Conservation (phyloP, 75 land plant species). For the Ceratopteris richardii region DNA sequence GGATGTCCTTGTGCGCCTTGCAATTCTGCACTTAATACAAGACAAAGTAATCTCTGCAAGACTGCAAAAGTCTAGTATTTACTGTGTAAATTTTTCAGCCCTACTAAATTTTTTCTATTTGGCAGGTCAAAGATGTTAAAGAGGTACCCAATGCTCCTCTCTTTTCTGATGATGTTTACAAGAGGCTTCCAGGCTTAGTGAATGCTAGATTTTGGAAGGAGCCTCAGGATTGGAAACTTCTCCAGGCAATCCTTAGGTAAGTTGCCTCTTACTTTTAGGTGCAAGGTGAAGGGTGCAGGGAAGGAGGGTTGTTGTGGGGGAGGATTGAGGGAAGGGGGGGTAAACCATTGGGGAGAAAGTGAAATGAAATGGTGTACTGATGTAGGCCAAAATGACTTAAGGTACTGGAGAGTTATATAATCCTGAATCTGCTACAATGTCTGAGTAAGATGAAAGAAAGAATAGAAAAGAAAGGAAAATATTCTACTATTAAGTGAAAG, state of each 20-base stretch:
- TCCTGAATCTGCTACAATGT: too few relatives aligned
- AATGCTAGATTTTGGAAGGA: slow-evolving; percentile 75
- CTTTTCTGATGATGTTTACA: slow-evolving; percentile 47
- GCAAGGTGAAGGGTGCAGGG: too few relatives aligned
- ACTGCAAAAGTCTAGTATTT: too few relatives aligned
- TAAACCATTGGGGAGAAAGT: too few relatives aligned
- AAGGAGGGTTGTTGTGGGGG: too few relatives aligned
- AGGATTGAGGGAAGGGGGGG: too few relatives aligned
- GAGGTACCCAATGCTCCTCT: slow-evolving; percentile 38
- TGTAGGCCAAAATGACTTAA: too few relatives aligned
- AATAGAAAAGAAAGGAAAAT: too few relatives aligned
- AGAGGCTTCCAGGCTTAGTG: slow-evolving; percentile 37
- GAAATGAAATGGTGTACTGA: too few relatives aligned
- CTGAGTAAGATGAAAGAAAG: too few relatives aligned
- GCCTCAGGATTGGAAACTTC: slow-evolving; percentile 60
- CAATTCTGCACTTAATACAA: slow-evolving; percentile 43
- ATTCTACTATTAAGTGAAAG: too few relatives aligned
- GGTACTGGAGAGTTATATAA: too few relatives aligned
- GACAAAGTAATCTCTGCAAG: slow-evolving; percentile 47
- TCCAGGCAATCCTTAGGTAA: slow-evolving; percentile 83
- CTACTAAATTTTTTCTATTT: background rate
- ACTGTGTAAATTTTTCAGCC: background rate
- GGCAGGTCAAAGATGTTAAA: slow-evolving; percentile 39
- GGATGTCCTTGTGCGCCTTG: slow-evolving; percentile 90
- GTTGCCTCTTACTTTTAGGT: slow-evolving; percentile 1